Base-by-base conservation (phyloP, 257 asterid species). In the Plantago ovata region DNA sequence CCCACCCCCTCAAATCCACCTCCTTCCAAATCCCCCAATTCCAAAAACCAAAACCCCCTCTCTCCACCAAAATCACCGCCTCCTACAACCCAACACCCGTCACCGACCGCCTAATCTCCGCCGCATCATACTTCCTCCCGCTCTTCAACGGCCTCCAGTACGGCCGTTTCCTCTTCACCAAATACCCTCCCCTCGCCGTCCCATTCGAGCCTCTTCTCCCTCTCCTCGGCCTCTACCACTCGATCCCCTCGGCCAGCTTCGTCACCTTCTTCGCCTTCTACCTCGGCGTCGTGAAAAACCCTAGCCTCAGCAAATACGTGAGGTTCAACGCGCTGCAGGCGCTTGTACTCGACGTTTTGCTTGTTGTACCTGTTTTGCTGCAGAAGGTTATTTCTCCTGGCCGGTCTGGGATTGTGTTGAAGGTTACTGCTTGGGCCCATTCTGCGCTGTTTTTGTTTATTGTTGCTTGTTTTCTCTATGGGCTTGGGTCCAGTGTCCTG, bases 301-400 rank as follows among this genome's bases (percentile, higher is more conserved):
- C 86, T 56, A 70, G 42, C 3, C 65, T 93, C 61, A 80, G 84
- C 77, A 80, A 80, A 20, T 93, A 88, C 71, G 84, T 74, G 10
- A 73, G 98, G 32, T 88, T 88, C 71, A 93, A 93, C 39, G 89
- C 95, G 22, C 78, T 92, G 19, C 98, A 92, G 69, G 97, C 98
- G 3, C 79, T 93, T 3, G 91, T 92, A 1, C 82, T 92, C 14
- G 98, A 92, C 56, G 94, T 92, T 7, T 66, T 92, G 44, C 81
- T 88, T 15, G 98, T 75, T 21, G 65, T 92, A 33, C 98, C 97
- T 16, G 76, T 88, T 67, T 38, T 92, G 75, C 50, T 92, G 20
- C 97, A 88, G 79, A 64, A 82, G 91, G 84, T 88, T 10, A 16
- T 92, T 0, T 56, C 85, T 2, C 97, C 97, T 1, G 94, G 96